Evolutionary conservation across 371 early-diverging fungal genomes (phyloP), one percentile per base, ranked within the genome.

Genomic region (Lichtheimia ramosa): DNA sequence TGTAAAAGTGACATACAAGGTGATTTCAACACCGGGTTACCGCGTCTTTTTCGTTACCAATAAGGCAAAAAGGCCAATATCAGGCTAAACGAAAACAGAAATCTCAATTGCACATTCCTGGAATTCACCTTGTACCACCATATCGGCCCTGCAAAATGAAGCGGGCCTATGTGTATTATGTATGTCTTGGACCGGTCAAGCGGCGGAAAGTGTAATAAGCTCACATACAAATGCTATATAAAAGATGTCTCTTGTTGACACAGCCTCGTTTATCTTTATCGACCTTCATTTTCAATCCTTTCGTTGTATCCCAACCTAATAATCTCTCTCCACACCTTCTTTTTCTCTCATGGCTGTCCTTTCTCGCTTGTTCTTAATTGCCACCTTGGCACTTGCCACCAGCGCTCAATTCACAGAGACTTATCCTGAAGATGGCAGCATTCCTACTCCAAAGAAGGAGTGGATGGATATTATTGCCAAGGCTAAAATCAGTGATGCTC

Each of bases 371-470:
- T 61, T 61, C 24, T 28, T 61, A 15, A 42, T 61, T 41, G 62
- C 62, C 50, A 49, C 62, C 15, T 23, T 55, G 27, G 62, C 62
- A 2, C 43, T 61, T 10, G 46, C 46, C 21, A 21, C 46, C 46
- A 46, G 21, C 15, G 71, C 73, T 56, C 63, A 62, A 42, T 75
- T 78, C 63, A 65, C 60, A n/a, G 71, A 73, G 43, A 71, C 63
- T 14, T 78, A 63, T 43, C 79, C 79, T 60, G 61, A 48, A 8
- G 24, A 73, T 18, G 65, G 67, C 16, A 27, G 50, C 14, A 61
- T 71, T 14, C 79, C 79, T 56, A 68, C 68, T 20, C 71, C 80
- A 15, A 76, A 76, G 62, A 73, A 72, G 16, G 80, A 80, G 66
- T 80, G 80, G 80, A 64, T 80, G 50, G 69, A 66, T 21, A 57